Base-by-base conservation (phyloP, 2,329 filamentous ascomycete genomes). In the Fusarium burgessii region DNA sequence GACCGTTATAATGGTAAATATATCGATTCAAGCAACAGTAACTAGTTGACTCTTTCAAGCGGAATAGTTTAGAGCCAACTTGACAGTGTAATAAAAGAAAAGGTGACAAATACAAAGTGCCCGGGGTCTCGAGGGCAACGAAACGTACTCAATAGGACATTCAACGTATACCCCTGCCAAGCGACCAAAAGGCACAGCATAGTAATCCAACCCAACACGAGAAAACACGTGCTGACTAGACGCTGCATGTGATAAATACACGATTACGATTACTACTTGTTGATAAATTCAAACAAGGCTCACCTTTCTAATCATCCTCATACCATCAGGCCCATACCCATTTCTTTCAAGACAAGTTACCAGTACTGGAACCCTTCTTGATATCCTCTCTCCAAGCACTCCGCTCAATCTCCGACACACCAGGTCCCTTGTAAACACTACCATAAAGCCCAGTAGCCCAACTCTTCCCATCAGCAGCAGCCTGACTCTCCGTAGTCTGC, bases 381-480 rank as follows among this genome's bases (percentile, higher is more conserved):
- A 81, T 73, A 23, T 83, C 82, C 65, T 81, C 79, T 42, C 76
- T 77, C 82, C 88, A 90, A 29, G 85, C 87, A 75, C 80, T 78
- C 56, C 88, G 79, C 77, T 90, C 88, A 66, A 82, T 77, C 45
- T 80, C 78, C 12, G 81, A 79, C 4, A 90, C 87, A 0, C 89
- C 89, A 3, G 89, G 89, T 0, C 89, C 89, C 62, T 83, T 79
- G 74, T 90, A 91, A 14, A 87, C 83, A 68, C 87, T 87, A 0
- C 89, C 88, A 75, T 90, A 89, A 49, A 86, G 56, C 0, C 89
- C 89, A 27, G 81, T 86, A 3, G 86, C 88, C 86, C 88, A 91
- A 18, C 84, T 80, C 59, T 82, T 83, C 0, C 88, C 88, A 33
- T 84, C 81, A 12, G 32, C 40, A 3, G 68, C 68, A 6, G 84